Evolutionary conservation across 208 protist species (phyloP).

Genomic region (Endotrypanum monterogeii): DNA sequence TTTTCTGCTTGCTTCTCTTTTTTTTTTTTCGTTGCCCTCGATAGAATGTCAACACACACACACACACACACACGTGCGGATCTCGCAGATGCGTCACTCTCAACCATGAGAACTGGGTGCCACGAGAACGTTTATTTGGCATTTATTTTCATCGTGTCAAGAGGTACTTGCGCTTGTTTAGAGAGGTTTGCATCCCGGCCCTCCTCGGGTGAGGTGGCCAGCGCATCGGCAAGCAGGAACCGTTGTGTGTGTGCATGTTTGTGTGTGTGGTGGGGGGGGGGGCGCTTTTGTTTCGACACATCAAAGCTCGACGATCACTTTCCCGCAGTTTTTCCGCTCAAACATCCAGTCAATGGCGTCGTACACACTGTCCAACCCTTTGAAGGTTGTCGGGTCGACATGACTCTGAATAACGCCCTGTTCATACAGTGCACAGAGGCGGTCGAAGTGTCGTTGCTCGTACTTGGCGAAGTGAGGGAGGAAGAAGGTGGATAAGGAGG

Average conservation of each 20-base stretch:
- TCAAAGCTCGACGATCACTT: constrained; percentile 78
- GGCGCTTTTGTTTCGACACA: background rate
- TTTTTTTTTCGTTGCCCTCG: too few relatives aligned
- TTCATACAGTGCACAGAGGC: constrained; percentile 55
- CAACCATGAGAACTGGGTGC: background rate
- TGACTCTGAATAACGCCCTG: constrained; percentile 53
- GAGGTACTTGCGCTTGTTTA: too few relatives aligned
- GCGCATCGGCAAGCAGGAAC: too few relatives aligned
- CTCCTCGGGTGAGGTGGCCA: too few relatives aligned
- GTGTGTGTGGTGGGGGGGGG: background rate
- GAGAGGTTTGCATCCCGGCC: too few relatives aligned
- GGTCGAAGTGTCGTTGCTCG: constrained; percentile 52
- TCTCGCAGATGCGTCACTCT: constrained; percentile 1
- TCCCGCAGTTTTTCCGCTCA: constrained; percentile 71
- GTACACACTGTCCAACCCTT: constrained; percentile 67
- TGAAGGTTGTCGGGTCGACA: constrained; percentile 60
- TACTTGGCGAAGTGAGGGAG: constrained; percentile 87
- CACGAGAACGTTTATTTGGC: background rate
- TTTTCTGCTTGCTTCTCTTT: too few relatives aligned
- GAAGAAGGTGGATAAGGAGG: constrained; percentile 82
- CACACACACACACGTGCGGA: constrained; percentile 3
- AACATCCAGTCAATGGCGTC: constrained; percentile 84
- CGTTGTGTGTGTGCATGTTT: too few relatives aligned
- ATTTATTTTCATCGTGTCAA: background rate
- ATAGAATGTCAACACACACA: background rate